Base-by-base conservation (phyloP, 345 rosid species). In the Orychophragmus violaceus region DNA sequence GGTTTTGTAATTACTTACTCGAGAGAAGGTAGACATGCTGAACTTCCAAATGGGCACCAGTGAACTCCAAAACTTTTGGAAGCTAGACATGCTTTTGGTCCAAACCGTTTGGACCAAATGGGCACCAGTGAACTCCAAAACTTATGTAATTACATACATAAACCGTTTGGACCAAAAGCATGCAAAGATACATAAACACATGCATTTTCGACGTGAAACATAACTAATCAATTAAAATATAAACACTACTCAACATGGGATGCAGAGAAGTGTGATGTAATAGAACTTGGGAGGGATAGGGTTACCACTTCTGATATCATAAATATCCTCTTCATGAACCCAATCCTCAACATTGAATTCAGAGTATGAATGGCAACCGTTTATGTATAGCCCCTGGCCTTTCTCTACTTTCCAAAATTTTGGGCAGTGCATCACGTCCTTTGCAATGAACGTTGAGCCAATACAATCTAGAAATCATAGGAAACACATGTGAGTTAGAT, bases 361-460 rank as follows among this genome's bases (percentile, higher is more conserved):
- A 11, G 95, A 90, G 59, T 74, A 37, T 6, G 99, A 79, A 36
- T 89, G 91, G 35, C 82, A 77, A 60, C 93, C 93, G 55, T 85
- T 87, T 27, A 93, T 93, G 64, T 80, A 94, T 57, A 94, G 99
- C 99, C 99, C 90, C 66, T 90, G 96, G 42, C 99, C 99, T 80
- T 90, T 94, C 69, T 94, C 99, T 71, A 89, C 81, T 84, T 90
- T 90, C 39, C 97, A 90, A 67, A 97, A 94, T 71, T 88, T 94
- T 2, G 99, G 99, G 82, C 99, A 94, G 57, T 94, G 97, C 99
- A 94, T 94, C 14, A 85, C 83, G 5, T 97, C 99, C 81, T 94
- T 94, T 45, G 79, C 76, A 78, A 90, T 94, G 82, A 94, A 94
- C 8, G 99, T 97, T 46, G 99, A 94, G 29, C 99, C 99, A 62